These are phyloP conservation scores for Aspergillus awamori DNA, from an alignment of 2,329 filamentous ascomycete genomes.

Conservation along the genomic window DNA sequence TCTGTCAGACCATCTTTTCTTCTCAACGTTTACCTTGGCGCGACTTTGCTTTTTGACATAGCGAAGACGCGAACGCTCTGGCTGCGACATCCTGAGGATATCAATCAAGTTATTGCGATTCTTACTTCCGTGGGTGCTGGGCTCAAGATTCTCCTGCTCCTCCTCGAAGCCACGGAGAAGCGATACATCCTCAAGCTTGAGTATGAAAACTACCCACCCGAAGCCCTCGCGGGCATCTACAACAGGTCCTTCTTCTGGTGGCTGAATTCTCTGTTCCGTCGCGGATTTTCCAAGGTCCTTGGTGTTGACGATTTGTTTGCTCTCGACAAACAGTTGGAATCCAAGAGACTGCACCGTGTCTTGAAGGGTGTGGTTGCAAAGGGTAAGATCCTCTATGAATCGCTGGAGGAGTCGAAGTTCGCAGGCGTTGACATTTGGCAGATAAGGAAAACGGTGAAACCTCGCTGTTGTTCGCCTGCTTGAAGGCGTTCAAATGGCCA, in stretches of 20 bases:
- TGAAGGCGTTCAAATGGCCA: conserved; percentile 39
- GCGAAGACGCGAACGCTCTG: conserved; percentile 50
- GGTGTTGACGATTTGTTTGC: conserved; percentile 49
- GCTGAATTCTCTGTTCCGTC: conserved; percentile 56
- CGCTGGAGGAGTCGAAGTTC: neutral
- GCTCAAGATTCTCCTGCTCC: conserved; percentile 48
- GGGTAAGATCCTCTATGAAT: conserved; percentile 28
- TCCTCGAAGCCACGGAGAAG: conserved; percentile 53
- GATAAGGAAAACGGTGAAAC: conserved; percentile 30
- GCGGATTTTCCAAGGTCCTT: conserved; percentile 51
- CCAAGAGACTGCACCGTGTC: conserved; percentile 42
- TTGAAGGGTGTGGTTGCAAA: conserved; percentile 46
- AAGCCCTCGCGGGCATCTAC: conserved; percentile 57
- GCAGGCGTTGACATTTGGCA: conserved; percentile 17
- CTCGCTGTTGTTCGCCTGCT: conserved; percentile 32
- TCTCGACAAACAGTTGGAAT: conserved; percentile 50
- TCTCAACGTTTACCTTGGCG: conserved; percentile 51
- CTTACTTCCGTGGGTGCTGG: conserved; percentile 47
- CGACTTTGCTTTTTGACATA: conserved; percentile 51
- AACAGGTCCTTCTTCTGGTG: conserved; percentile 56
- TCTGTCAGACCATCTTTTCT: conserved; percentile 51
- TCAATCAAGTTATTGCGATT: conserved; percentile 44
- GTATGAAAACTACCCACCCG: conserved; percentile 49
- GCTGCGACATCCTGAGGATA: conserved; percentile 34
- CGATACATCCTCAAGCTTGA: conserved; percentile 42